Evolutionary conservation across 768 basidiomycete species (phyloP), one percentile per base, ranked within the genome.

Genomic region (Rhodotorula sphaerocarpa): DNA sequence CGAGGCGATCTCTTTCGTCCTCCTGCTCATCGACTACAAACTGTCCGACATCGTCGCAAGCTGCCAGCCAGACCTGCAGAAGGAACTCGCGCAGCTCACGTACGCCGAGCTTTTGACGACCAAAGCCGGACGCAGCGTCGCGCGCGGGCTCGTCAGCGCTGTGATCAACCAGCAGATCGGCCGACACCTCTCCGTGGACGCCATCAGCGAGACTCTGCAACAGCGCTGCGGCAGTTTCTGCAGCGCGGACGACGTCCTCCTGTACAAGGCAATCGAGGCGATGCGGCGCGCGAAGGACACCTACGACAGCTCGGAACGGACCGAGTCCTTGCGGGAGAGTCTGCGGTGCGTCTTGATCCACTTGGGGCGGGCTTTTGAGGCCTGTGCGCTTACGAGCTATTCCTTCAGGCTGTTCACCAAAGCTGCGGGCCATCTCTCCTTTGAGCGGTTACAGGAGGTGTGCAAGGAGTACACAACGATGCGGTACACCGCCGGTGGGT

Each of bases 161-260:
- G 83, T 99, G 69, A 97, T 99, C 69, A 89, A 99, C 75, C 90
- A 93, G 73, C 95, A 99, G 74, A 97, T 97, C 69, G 88, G 88
- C 27, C 90, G 93, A 73, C 91, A 97, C 73, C 88, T 91, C 55
- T 90, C 93, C 91, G 88, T 99, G 66, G 95, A 99, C 75, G 88
- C 90, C 10, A 88, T 99, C 75, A 93, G 90, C 73, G 91, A 96
- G 71, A 84, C 91, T 46, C 77, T 99, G 43, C 93, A 97, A 73
- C 85, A 88, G 71, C 81, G 90, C 74, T 99, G 95, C 70, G 92
- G 93, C 4, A 89, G 91, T 20, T 97, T 97, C 81, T 96, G 91
- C 75, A 92, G 92, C 70, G 86, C 92, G 3, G 95, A 96, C 72
- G 95, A 99, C 76, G 95, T 99, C 47, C 88, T 95, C 81, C 76